Evolutionary conservation across 1,284 basidiomycete genomes (phyloP), one percentile per base, ranked within the genome.

Genomic region (Anthracocystis walkeri): DNA sequence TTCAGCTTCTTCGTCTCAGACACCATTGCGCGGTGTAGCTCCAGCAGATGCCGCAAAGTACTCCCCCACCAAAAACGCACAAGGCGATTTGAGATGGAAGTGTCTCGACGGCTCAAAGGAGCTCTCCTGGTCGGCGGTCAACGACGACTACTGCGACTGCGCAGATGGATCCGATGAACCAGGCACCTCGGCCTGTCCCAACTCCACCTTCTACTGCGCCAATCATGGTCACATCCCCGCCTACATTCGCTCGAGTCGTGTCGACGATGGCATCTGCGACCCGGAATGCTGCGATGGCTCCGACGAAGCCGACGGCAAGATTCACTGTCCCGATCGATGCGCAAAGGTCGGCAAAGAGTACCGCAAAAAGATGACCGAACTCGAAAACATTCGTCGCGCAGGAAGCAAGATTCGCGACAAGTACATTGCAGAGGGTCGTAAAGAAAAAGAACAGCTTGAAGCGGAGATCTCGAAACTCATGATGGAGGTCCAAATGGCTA

Each of bases 241-340:
- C 3, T 89, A 85, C 53, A 92, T 99, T 62, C 89, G 90, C 14
- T 90, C 91, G 61, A 92, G 93, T 25, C 89, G 93, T 68, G 95
- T 99, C n/a, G 91, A 91, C 65, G 96, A 99, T 83, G 96, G 96
- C 2, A 88, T 98, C 40, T 99, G 96, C 95, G 94, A 99, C 82
- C 89, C 90, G 2, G 91, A 95, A 82, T 99, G 97, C 84, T 99
- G 96, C 84, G 96, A 99, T 82, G 97, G 97, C n/a, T 93, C 93
- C 0, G 96, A 99, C 85, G 96, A 99, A 86, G 87, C 86, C 5
- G 80, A 82, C 38, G 79, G 80, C 50, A 84, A 85, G 54, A 58
- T 78, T 5, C 87, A 91, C 12, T 99, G 96, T 83, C 88, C 89
- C 21, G 91, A 98, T 84, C 87, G 87, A 6, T 99, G 96, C 84